Evolutionary conservation across 2,329 filamentous ascomycete species (phyloP).

Genomic region (Sarocladium brachiariae): DNA sequence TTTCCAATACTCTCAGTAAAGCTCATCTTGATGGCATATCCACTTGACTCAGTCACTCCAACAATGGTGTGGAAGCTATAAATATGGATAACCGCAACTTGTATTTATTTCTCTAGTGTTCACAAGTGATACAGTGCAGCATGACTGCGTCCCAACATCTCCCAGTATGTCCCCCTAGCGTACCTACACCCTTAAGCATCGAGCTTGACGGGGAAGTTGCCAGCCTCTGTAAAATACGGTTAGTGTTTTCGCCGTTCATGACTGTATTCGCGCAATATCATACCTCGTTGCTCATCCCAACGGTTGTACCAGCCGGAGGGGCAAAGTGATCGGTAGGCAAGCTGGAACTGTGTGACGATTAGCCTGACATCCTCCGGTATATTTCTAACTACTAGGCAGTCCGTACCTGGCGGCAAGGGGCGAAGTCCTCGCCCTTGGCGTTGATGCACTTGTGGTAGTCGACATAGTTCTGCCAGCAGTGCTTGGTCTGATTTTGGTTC

Average conservation of each 20-base stretch:
- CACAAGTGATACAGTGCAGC: slow-evolving; percentile 32
- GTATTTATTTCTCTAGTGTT: slow-evolving; percentile 13
- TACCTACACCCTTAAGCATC: slow-evolving; percentile 41
- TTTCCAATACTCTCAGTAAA: no score
- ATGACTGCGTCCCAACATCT: slow-evolving; percentile 24
- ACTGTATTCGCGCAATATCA: slow-evolving; percentile 27
- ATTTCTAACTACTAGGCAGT: neutral
- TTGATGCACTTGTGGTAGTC: slow-evolving; percentile 99
- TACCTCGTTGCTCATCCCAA: slow-evolving; percentile 97
- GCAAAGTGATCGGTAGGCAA: slow-evolving; percentile 96
- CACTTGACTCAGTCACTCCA: no score
- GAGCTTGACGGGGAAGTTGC: slow-evolving; percentile 61
- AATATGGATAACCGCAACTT: slow-evolving; percentile 3
- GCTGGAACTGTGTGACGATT: slow-evolving; percentile 65
- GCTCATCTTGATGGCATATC: no score
- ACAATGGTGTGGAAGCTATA: neutral
- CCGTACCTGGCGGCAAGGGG: slow-evolving; percentile 87
- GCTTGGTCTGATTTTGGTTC: slow-evolving; percentile 97
- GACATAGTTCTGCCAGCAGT: slow-evolving; percentile 99
- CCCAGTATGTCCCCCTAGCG: slow-evolving; percentile 18
- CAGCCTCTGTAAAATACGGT: slow-evolving; percentile 45
- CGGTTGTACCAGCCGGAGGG: slow-evolving; percentile 87
- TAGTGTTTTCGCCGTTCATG: slow-evolving; percentile 14
- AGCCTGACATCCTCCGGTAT: slow-evolving; percentile 9
- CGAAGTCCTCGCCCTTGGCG: slow-evolving; percentile 98